Evolutionary conservation across 106 monocot species (phyloP).

Genomic region (Chionographis japonica): DNA sequence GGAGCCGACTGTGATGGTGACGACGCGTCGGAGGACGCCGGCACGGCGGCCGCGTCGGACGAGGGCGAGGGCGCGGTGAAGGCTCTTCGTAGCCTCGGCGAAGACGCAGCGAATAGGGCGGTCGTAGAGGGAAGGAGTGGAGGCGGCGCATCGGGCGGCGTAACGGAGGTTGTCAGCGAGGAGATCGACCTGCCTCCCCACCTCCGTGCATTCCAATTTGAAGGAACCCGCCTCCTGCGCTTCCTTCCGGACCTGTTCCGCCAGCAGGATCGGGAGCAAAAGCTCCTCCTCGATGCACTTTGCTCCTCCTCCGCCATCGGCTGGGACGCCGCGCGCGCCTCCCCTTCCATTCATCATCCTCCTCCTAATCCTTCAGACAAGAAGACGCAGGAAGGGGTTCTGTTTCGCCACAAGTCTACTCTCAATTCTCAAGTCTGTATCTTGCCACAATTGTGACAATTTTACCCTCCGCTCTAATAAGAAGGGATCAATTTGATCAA

Average conservation of each 20-base stretch:
- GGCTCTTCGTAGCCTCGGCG: slow-evolving; percentile 25
- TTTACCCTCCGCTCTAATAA: no score
- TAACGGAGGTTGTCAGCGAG: slow-evolving; percentile 27
- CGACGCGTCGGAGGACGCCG: slow-evolving; percentile 28
- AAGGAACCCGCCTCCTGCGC: slow-evolving; percentile 41
- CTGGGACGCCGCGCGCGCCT: background rate
- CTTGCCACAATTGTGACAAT: no score
- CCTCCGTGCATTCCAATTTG: slow-evolving; percentile 42
- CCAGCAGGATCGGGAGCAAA: slow-evolving; percentile 29
- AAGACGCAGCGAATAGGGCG: slow-evolving; percentile 48
- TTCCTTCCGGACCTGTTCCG: slow-evolving; percentile 43
- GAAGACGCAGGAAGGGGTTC: no score
- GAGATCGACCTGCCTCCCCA: slow-evolving; percentile 24
- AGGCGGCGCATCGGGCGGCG: slow-evolving; percentile 23
- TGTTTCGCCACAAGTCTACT: no score
- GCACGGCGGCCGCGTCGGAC: slow-evolving; percentile 34
- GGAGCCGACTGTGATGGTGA: slow-evolving; percentile 24
- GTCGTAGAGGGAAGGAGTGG: slow-evolving; percentile 34
- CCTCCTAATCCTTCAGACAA: no score
- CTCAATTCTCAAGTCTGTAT: no score
- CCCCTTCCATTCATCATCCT: background rate
- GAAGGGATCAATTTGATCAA: no score
- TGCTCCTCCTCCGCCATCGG: background rate
- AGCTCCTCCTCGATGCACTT: slow-evolving; percentile 37
- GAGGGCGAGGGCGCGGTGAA: slow-evolving; percentile 38